Conservation (phyloP, 352 stramenopile genomes). For the Phytophthora melonis region DNA sequence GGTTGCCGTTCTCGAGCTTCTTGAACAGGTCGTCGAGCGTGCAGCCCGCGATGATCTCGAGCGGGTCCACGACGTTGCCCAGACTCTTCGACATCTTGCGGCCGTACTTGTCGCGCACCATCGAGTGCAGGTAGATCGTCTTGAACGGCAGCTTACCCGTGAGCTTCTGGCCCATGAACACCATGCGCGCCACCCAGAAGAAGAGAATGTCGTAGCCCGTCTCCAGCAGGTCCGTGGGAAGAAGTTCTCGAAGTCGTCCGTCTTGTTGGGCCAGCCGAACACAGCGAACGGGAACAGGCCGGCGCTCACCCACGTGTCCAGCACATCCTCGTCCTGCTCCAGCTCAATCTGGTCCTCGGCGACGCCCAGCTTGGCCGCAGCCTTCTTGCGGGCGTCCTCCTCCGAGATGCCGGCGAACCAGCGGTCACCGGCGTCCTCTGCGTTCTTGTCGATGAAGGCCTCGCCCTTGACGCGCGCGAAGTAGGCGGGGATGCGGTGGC, state of each 20-base stretch:
- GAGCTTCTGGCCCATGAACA: constrained; percentile 96
- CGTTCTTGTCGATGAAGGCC: constrained; percentile 77
- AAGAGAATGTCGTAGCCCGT: constrained; percentile 99
- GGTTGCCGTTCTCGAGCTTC: constrained; percentile 97
- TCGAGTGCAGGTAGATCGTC: constrained; percentile 97
- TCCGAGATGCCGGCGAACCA: constrained; percentile 86
- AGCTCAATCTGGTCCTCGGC: constrained; percentile 79
- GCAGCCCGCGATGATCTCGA: constrained; percentile 98
- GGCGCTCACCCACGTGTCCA: constrained; percentile 99
- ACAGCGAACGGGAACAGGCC: constrained; percentile 96
- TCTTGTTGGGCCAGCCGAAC: constrained; percentile 83
- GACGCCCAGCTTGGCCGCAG: constrained; percentile 71
- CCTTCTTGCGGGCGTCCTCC: constrained; percentile 92
- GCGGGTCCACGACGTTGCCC: constrained; percentile 98
- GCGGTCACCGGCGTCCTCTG: constrained; percentile 59
- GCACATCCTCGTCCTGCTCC: constrained; percentile 98
- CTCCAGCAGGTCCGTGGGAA: constrained; percentile 98
- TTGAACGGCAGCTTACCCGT: constrained; percentile 97
- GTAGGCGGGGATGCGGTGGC: constrained; percentile 99
- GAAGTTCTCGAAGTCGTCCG: constrained; percentile 88
- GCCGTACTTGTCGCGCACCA: constrained; percentile 98
- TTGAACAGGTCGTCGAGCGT: constrained; percentile 94
- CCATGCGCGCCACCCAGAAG: constrained; percentile 99
- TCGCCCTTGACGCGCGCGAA: constrained; percentile 93
- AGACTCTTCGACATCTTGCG: constrained; percentile 99